A percentile compares a stretch with the other conserved stretches of the same genome.
These are phyloP conservation scores for Pleurotus tuber-regium DNA, from an alignment of 768 basidiomycete genomes.

Conservation along the genomic window DNA sequence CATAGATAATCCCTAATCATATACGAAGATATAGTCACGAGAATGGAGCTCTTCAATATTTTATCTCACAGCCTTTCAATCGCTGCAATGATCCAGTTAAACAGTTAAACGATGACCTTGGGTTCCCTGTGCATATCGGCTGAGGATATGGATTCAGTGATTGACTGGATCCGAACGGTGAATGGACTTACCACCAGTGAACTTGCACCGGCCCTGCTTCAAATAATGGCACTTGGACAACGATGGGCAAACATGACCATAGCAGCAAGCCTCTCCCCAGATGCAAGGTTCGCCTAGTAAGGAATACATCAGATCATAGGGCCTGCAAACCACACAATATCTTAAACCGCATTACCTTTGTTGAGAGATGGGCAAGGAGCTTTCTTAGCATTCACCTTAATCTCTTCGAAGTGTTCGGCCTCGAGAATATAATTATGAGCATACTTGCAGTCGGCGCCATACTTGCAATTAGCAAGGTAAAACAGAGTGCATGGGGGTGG, in stretches of 20 bases:
- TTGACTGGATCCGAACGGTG: constrained; percentile 5
- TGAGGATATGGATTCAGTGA: constrained; percentile 17
- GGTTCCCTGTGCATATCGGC: constrained; percentile 38
- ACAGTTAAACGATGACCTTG: neutral
- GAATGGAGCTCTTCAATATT: neutral
- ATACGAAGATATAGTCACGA: constrained; percentile 11
- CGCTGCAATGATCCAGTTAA: neutral
- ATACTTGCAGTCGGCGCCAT: constrained; percentile 56
- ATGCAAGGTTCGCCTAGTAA: constrained; percentile 49
- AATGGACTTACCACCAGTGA: constrained; percentile 48
- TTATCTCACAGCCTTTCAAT: neutral
- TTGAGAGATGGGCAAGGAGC: constrained; percentile 60
- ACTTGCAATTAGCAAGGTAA: constrained; percentile 61
- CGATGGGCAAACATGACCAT: constrained; percentile 50
- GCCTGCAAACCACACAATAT: too few species aligned
- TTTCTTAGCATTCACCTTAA: constrained; percentile 57
- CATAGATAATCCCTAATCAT: constrained; percentile 1
- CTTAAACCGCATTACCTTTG: constrained; percentile 38
- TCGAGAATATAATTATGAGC: constrained; percentile 60
- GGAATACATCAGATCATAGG: too few species aligned
- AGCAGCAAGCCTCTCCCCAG: constrained; percentile 60
- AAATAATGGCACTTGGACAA: constrained; percentile 41
- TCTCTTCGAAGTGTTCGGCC: constrained; percentile 49
- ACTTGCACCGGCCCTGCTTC: constrained; percentile 60
- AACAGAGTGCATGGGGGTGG: constrained; percentile 68